phyloP scores from a whole-genome alignment of 2,329 filamentous ascomycete species.

The Fusarium sp. region DNA sequence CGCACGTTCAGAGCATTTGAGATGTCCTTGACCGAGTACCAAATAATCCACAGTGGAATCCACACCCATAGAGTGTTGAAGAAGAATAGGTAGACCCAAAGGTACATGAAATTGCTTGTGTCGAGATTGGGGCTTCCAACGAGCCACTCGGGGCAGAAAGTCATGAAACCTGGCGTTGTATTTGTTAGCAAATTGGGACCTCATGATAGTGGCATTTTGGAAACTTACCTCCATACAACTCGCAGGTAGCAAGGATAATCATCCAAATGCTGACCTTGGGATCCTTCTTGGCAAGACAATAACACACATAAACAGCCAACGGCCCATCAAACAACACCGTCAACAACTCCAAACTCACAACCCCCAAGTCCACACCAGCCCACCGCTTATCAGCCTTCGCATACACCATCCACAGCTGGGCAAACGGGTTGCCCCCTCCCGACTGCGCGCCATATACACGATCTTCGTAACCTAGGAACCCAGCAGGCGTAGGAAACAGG shows the following conservation, averaged over 20 bases:
- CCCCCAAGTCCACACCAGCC: slow-evolving; percentile 71
- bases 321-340: slow-evolving; percentile 74
- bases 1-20: slow-evolving; percentile 61
- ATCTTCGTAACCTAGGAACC: slow-evolving; percentile 64
- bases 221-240: slow-evolving; percentile 73
- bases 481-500: slow-evolving; percentile 63
- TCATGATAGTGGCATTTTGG: not conserved
- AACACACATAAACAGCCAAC: slow-evolving; percentile 70
- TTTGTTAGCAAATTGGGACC: not conserved
- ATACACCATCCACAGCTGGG: slow-evolving; percentile 77
- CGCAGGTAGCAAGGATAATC: slow-evolving; percentile 73
- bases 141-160: slow-evolving; percentile 78
- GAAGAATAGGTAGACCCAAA: slow-evolving; percentile 76
- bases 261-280: slow-evolving; percentile 71
- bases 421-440: slow-evolving; percentile 66
- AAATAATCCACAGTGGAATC: slow-evolving; percentile 71
- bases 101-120: slow-evolving; percentile 75
- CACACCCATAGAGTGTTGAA: slow-evolving; percentile 78
- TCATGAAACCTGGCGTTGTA: slow-evolving; percentile 71
- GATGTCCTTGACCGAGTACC: slow-evolving; percentile 67
- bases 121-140: slow-evolving; percentile 72
- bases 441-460: slow-evolving; percentile 69
- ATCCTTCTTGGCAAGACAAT: slow-evolving; percentile 68
- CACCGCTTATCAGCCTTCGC: slow-evolving; percentile 73
- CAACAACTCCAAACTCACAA: slow-evolving; percentile 74